Conservation (phyloP, 345 rosid genomes). For the Arabidopsis suecica region DNA sequence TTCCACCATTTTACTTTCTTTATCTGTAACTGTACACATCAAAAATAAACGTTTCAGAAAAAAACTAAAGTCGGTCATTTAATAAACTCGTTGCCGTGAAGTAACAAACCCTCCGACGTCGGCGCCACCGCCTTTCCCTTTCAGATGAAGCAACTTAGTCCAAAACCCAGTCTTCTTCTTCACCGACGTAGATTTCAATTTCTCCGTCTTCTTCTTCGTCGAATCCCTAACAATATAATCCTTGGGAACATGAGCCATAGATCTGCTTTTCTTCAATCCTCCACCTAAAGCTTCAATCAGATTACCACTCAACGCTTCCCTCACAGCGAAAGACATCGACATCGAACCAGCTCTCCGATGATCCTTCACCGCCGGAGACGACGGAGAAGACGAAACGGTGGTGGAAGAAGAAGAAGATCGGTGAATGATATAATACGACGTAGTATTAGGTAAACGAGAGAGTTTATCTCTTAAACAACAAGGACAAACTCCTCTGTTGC, state of each 20-base stretch:
- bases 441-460: slow-evolving; percentile 29
- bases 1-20: background rate
- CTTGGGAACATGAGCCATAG: slow-evolving; percentile 59
- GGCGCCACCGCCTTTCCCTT: slow-evolving; percentile 49
- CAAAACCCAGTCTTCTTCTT: slow-evolving; percentile 63
- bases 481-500: slow-evolving; percentile 41
- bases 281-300: slow-evolving; percentile 36
- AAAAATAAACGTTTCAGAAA: background rate
- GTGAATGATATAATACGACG: slow-evolving; percentile 27
- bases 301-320: slow-evolving; percentile 39
- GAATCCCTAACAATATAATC: slow-evolving; percentile 39
- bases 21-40: slow-evolving; percentile 44
- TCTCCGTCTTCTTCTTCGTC: slow-evolving; percentile 47
- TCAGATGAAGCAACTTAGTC: slow-evolving; percentile 63
- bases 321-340: slow-evolving; percentile 52
- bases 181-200: slow-evolving; percentile 22
- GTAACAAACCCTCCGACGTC: slow-evolving; percentile 39
- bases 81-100: slow-evolving; percentile 42
- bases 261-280: slow-evolving; percentile 81
- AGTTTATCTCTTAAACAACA: slow-evolving; percentile 43
- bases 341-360: slow-evolving; percentile 52
- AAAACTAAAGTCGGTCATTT: background rate
- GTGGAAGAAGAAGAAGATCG: slow-evolving; percentile 23
- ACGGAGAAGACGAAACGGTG: slow-evolving; percentile 36
- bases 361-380: slow-evolving; percentile 25